Conservation (phyloP, 2,329 filamentous ascomycete species). For the Fusarium staphyleae region DNA sequence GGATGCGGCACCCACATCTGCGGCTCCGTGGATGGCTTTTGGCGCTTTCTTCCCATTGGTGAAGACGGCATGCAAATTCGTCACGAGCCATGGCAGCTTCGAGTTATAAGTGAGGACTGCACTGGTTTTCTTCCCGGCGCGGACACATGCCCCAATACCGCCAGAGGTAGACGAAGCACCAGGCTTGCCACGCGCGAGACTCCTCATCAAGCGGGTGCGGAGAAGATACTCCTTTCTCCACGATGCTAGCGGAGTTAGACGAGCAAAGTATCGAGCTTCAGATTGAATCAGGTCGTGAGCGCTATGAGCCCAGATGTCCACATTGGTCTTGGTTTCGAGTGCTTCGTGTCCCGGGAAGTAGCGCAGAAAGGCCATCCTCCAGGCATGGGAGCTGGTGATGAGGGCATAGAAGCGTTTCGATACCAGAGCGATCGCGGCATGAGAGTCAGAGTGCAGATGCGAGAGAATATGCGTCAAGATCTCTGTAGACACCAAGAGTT, state of each 20-base stretch:
- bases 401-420: constrained; percentile 86
- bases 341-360: constrained; percentile 79
- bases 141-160: constrained; percentile 60
- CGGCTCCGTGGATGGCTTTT: constrained; percentile 81
- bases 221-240: constrained; percentile 97
- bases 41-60: constrained; percentile 75
- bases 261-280: constrained; percentile 80
- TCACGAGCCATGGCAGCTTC: constrained; percentile 79
- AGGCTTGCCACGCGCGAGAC: constrained; percentile 82
- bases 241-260: constrained; percentile 83
- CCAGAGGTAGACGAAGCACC: constrained; percentile 58
- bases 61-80: constrained; percentile 81
- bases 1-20: constrained; percentile 79
- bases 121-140: constrained; percentile 69
- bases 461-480: constrained; percentile 91
- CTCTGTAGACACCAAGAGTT: constrained; percentile 62
- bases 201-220: constrained; percentile 82
- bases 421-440: constrained; percentile 83
- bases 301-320: constrained; percentile 53
- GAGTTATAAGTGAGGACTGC: constrained; percentile 87
- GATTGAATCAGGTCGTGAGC: constrained; percentile 66
- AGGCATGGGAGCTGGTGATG: constrained; percentile 90
- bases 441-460: constrained; percentile 84
- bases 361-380: constrained; percentile 90
- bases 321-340: constrained; percentile 45